Conservation (phyloP, 305 asterid genomes). For the Fraxinus sp. region DNA sequence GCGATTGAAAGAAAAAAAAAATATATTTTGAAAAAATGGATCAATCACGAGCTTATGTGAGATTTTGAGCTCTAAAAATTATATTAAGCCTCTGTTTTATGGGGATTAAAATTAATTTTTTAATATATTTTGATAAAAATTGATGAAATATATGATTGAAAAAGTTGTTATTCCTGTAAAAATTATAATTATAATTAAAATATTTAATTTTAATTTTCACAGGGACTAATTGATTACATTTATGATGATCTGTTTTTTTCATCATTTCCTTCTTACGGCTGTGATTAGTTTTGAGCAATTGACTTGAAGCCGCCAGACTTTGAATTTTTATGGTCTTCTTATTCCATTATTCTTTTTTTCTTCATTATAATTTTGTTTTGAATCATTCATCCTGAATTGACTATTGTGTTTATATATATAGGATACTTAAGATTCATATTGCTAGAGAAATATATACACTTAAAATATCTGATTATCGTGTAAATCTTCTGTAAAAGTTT, state of each 20-base stretch:
- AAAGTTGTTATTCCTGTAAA: too few relatives aligned
- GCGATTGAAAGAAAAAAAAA: too few relatives aligned
- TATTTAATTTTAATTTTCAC: too few relatives aligned
- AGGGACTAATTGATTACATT: neutral
- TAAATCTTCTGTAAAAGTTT: neutral
- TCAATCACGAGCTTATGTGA: too few relatives aligned
- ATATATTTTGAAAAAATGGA: too few relatives aligned
- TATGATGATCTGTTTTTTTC: neutral
- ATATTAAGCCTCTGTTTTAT: too few relatives aligned
- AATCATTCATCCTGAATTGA: neutral
- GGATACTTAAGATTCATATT: neutral
- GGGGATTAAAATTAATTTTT: too few relatives aligned
- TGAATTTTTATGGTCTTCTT: constrained; percentile 3
- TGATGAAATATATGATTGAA: too few relatives aligned
- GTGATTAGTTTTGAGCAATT: neutral
- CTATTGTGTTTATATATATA: neutral
- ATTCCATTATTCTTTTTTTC: neutral
- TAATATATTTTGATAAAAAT: too few relatives aligned
- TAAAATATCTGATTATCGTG: neutral
- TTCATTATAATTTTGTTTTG: neutral
- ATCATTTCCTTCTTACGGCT: neutral
- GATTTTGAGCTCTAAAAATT: too few relatives aligned
- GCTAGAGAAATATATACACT: neutral
- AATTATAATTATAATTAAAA: too few relatives aligned
- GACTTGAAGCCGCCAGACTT: constrained; percentile 18